phyloP scores from a whole-genome alignment of 176 grass and related monocot species.

The Aegilops tauschii region DNA sequence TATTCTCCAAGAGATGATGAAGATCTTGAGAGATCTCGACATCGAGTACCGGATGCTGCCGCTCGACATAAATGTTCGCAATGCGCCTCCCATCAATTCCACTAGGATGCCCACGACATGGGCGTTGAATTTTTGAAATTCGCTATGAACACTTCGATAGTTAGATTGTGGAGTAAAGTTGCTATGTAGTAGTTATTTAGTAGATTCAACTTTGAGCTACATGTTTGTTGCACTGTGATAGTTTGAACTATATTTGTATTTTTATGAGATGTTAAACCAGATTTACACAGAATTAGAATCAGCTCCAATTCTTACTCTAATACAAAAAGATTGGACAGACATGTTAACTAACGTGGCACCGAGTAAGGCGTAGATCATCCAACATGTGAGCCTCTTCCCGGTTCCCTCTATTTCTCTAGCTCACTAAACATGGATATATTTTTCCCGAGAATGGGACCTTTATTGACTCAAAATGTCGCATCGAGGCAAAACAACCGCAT shows the following conservation, averaged over 20 bases:
- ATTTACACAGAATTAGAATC: background rate
- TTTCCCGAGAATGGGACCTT: no score
- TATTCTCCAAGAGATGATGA: conserved; percentile 83
- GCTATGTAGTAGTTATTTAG: background rate
- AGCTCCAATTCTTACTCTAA: background rate
- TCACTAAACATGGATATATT: no score
- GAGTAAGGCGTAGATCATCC: no score
- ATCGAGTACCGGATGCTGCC: conserved; percentile 91
- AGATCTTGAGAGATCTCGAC: conserved; percentile 73
- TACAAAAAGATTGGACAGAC: background rate
- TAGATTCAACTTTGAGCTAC: background rate
- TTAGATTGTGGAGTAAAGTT: background rate
- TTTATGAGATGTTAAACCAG: background rate
- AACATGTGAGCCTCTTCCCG: no score
- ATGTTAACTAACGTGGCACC: background rate
- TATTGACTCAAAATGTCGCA: no score
- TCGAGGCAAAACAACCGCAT: no score
- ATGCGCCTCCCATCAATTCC: conserved; percentile 49
- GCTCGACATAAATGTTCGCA: conserved; percentile 74
- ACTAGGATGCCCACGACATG: conserved; percentile 72
- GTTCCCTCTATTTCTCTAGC: no score
- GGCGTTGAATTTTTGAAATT: conserved; percentile 30
- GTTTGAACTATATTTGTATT: background rate
- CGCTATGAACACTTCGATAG: background rate
- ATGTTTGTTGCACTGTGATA: background rate